phyloP scores from a whole-genome alignment of 2,329 filamentous ascomycete species.

The Hypoxylon sp. region DNA sequence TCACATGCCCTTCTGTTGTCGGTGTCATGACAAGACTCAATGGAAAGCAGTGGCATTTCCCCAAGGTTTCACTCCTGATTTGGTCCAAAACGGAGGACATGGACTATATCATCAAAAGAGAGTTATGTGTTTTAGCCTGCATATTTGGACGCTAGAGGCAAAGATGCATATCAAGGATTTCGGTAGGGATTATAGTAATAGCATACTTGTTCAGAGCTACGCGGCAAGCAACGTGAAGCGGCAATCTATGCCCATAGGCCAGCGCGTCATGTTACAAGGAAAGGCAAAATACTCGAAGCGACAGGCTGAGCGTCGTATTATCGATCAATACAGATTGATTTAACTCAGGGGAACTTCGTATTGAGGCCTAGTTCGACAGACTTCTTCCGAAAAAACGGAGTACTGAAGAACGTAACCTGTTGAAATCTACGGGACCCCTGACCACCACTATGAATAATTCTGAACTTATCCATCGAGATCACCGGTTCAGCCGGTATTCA shows the following conservation, averaged over 20 bases:
- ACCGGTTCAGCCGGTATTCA: background rate
- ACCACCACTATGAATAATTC: background rate
- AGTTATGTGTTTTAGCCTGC: no score
- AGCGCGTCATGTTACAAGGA: background rate
- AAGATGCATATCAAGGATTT: background rate
- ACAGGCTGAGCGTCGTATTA: background rate
- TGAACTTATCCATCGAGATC: background rate
- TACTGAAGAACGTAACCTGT: no score
- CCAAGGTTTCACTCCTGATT: background rate
- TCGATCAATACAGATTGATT: background rate
- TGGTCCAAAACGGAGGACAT: background rate
- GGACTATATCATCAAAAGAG: background rate
- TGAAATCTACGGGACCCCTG: background rate
- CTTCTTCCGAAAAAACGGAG: no score
- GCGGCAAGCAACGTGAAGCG: background rate
- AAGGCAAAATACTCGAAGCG: background rate
- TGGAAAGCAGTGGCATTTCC: background rate
- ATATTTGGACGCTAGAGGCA: background rate
- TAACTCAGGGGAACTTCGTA: background rate
- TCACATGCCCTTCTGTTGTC: background rate
- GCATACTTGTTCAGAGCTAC: background rate
- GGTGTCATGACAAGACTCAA: background rate
- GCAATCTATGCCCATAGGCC: background rate
- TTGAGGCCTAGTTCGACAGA: background rate
- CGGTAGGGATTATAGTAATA: background rate